Evolutionary conservation across 1,284 basidiomycete species (phyloP), one percentile per base, ranked within the genome.

Genomic region (Crucibulum parvulum): DNA sequence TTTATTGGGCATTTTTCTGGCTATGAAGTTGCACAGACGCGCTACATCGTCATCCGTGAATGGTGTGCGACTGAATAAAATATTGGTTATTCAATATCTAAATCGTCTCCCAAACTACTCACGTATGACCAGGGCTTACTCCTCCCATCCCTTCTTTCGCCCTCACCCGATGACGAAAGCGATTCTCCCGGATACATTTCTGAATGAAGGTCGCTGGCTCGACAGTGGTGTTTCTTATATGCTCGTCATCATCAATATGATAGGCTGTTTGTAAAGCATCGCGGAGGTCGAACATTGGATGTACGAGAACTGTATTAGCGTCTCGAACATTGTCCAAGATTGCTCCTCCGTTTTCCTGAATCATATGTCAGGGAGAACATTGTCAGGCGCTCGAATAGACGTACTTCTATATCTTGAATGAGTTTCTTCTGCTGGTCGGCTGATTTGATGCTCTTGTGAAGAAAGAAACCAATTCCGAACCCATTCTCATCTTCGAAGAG

Each of bases 11-110:
- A 79, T 68, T n/a, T 57, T 59, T 11, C 61, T 62, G 7, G 81
- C 78, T 6, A 83, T 56, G 51, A 75, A 82, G 24, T 63, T 57
- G n/a, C 67, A 72, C n/a, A 84, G 58, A 6, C 75, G 56, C 3
- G 72, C 53, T 39, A 80, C 80, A 35, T 84, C 81, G 11, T 73
- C 66, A 8, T 41, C 10, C 0, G 81, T 80, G 48, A 74, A 84
- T 31, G 60, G 50, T 1, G 24, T 62, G 15, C 76, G 73, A 11
- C 65, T 67, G 35, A 61, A 41, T 4, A 34, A 11, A 31, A 54
- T 34, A 36, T 34, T 31, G 50, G 39, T 51, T 55, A 24, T 24
- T 24, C 24, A 24, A 24, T 24, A 24, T 24, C 24, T 24, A 24
- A 24, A 24, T 24, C 24, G 24, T 24, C 24, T 24, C 24, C 24